Conservation (phyloP, 345 rosid species). For the Rhodamnia argentea region DNA sequence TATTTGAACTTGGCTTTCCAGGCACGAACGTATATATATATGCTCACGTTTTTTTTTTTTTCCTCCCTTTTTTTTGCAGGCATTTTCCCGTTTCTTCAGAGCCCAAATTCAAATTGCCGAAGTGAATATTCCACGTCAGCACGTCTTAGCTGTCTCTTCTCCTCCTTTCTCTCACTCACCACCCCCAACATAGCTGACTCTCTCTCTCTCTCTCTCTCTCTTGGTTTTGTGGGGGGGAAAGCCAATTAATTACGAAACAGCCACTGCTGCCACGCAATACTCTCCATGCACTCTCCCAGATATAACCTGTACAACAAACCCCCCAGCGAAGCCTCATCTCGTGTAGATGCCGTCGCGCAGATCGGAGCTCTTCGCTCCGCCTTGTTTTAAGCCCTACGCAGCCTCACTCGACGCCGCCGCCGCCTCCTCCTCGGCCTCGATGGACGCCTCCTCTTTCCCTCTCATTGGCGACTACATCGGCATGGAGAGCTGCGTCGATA, state of each 20-base stretch:
- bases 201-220: not conserved
- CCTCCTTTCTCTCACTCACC: constrained; percentile 1
- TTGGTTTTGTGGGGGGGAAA: not conserved
- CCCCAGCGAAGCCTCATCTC: not conserved
- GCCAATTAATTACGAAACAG: not conserved
- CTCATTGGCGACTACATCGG: constrained; percentile 67
- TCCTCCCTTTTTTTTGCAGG: not conserved
- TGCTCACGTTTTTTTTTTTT: too few relatives aligned
- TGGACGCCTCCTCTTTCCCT: constrained; percentile 6
- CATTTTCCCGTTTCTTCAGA: not conserved
- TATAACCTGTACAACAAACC: not conserved
- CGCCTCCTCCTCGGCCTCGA: not conserved
- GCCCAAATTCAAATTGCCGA: not conserved
- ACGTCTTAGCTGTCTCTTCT: constrained; percentile 26
- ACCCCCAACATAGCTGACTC: not conserved
- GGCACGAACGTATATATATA: not conserved
- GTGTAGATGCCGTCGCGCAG: not conserved
- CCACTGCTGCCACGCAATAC: not conserved
- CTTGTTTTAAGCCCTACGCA: constrained; percentile 1
- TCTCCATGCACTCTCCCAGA: not conserved
- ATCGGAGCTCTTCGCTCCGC: not conserved
- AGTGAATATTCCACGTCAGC: not conserved
- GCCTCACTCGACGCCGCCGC: constrained; percentile 5
- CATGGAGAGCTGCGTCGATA: constrained; percentile 62
- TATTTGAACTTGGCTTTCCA: not conserved